Evolutionary conservation across 805 yeast species (phyloP), one percentile per base, ranked within the genome.

Genomic region (Starmerella powellii): DNA sequence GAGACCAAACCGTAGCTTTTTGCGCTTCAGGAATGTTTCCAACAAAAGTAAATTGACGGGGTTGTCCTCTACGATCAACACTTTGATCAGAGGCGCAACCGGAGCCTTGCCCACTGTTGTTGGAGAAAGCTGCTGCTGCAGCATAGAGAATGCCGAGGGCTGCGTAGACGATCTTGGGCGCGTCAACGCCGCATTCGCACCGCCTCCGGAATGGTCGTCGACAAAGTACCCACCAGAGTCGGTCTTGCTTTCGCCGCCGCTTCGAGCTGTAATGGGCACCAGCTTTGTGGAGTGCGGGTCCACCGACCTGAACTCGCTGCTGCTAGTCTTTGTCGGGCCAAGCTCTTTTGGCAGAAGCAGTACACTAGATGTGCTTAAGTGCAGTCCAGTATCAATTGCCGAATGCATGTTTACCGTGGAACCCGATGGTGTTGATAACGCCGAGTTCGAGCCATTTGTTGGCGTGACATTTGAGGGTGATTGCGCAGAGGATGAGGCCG

Each of bases 41-140:
- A 91, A 68, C 68, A 91, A 87, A 37, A 83, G 81, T 63, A 84
- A 93, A 62, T 91, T 91, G 56, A 91, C 87, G 29, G 86, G 79
- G 61, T 91, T 91, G 67, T 91, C 99, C 61, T 91, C 99, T 8
- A 91, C 98, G 31, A 91, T 87, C 40, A 91, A 64, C 1, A 91
- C 95, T 32, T 85, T 84, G 32, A 91, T 79, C 47, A 85, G 82
- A 0, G 96, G 95, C 16, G 88, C 69, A 17, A 91, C 87, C 41
- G 55, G 19, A 11, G 51, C 40, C 33, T 42, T 34, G 38, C 43
- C 45, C 12, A 28, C 24, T 21, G 41, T 31, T 23, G 32, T 26
- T 13, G 45, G 51, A 21, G 36, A 30, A 31, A 32, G 26, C 17
- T 20, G 43, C 26, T 42, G 48, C 37, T 42, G 45, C 19, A 35